A percentile compares a stretch with the other conserved stretches of the same genome.
phyloP scores from a whole-genome alignment of 208 protist genomes.

The Leishmania gerbilli region DNA sequence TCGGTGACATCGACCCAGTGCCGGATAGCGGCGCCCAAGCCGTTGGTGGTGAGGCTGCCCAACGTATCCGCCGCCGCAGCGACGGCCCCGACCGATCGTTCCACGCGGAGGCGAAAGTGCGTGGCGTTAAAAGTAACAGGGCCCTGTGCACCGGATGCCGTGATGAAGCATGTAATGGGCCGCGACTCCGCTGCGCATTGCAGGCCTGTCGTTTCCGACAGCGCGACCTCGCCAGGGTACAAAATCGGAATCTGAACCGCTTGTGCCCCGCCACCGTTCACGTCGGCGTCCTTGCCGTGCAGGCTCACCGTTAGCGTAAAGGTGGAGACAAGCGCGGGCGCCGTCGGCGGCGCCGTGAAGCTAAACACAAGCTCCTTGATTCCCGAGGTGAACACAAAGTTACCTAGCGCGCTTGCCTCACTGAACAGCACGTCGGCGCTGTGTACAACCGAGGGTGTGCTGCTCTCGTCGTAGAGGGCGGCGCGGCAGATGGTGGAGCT shows the following conservation, averaged over 20 bases:
- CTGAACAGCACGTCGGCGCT: constrained; percentile 38
- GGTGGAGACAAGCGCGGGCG: constrained; percentile 14
- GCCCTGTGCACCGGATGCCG: constrained; percentile 29
- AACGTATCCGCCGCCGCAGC: background rate
- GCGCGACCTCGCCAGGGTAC: constrained; percentile 36
- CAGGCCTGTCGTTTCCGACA: constrained; percentile 28
- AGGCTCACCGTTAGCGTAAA: constrained; percentile 38
- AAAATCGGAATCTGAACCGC: constrained; percentile 33
- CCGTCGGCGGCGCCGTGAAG: constrained; percentile 35
- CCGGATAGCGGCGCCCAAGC: background rate
- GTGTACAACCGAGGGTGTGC: constrained; percentile 33
- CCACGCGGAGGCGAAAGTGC: constrained; percentile 38
- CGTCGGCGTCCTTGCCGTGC: constrained; percentile 3
- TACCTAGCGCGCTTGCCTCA: constrained; percentile 41
- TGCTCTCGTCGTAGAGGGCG: constrained; percentile 33
- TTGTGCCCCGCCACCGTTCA: constrained; percentile 6
- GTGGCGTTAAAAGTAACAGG: constrained; percentile 37
- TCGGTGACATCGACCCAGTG: constrained; percentile 15
- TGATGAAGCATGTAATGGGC: constrained; percentile 40
- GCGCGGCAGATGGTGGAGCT: constrained; percentile 34
- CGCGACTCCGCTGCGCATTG: constrained; percentile 33
- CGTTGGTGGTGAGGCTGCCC: background rate
- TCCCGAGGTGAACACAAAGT: constrained; percentile 42
- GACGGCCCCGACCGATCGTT: constrained; percentile 15
- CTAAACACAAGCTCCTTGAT: constrained; percentile 38